A percentile compares a stretch with the other conserved stretches of the same genome.
These are phyloP conservation scores for Hebeloma cylindrosporum DNA, from an alignment of 768 basidiomycete genomes.

Conservation along the genomic window DNA sequence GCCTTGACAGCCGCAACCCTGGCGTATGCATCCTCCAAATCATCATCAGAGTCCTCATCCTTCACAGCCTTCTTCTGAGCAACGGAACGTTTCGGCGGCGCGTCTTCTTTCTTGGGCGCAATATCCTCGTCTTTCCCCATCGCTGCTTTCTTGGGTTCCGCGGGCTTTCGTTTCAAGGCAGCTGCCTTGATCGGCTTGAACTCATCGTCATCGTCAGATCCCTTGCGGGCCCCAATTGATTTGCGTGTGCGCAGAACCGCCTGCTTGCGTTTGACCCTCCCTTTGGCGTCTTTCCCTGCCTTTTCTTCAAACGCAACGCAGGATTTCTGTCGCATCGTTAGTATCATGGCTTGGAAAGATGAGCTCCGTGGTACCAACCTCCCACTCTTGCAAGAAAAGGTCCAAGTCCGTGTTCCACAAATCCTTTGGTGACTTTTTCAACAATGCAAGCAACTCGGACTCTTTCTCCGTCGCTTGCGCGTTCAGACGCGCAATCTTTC, in stretches of 20 bases:
- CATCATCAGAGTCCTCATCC: slow-evolving; percentile 7
- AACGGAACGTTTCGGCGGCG: slow-evolving; percentile 24
- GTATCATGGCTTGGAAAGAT: neutral
- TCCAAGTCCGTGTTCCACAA: slow-evolving; percentile 93
- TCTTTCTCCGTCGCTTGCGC: slow-evolving; percentile 84
- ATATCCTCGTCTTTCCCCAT: slow-evolving; percentile 19
- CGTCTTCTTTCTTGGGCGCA: slow-evolving; percentile 20
- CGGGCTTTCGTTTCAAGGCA: slow-evolving; percentile 40
- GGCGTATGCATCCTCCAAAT: slow-evolving; percentile 15
- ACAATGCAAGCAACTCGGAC: slow-evolving; percentile 70
- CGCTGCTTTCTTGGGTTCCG: slow-evolving; percentile 16
- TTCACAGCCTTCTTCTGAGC: slow-evolving; percentile 21
- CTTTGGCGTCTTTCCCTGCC: slow-evolving; percentile 40
- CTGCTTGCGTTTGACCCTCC: slow-evolving; percentile 50
- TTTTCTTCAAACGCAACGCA: slow-evolving; percentile 50
- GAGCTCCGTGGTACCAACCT: slow-evolving; percentile 48
- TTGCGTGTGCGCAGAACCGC: slow-evolving; percentile 47
- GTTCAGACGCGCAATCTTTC: slow-evolving; percentile 79
- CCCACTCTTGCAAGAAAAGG: slow-evolving; percentile 79
- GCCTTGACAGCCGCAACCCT: slow-evolving; percentile 5
- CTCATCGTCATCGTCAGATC: slow-evolving; percentile 44
- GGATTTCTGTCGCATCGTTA: slow-evolving; percentile 32
- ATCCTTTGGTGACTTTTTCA: slow-evolving; percentile 75
- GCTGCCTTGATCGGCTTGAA: slow-evolving; percentile 49
- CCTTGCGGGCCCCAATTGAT: slow-evolving; percentile 40